Conservation (phyloP, 2,329 filamentous ascomycete species). For the Fusarium ramigenum region DNA sequence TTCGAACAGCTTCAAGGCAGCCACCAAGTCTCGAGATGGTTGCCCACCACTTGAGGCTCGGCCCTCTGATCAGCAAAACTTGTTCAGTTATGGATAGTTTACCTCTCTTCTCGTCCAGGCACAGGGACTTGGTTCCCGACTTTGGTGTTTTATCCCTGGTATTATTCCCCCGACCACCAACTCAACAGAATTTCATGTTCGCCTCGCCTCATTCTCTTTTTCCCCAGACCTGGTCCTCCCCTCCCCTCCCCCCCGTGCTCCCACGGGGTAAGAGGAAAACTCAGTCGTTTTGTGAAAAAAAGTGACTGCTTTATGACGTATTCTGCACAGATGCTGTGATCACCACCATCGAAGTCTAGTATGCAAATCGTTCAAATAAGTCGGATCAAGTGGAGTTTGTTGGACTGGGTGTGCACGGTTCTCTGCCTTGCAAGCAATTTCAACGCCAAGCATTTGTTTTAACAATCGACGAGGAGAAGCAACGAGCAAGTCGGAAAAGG, state of each 20-base stretch:
- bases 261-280: background rate
- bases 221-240: conserved; percentile 1
- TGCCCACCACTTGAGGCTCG: conserved; percentile 33
- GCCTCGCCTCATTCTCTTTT: background rate
- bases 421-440: conserved; percentile 8
- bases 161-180: background rate
- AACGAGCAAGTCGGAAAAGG: background rate
- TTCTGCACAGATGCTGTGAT: conserved; percentile 11
- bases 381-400: conserved; percentile 14
- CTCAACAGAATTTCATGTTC: background rate
- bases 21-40: conserved; percentile 20
- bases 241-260: background rate
- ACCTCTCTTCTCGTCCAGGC: conserved; percentile 26
- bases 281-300: background rate
- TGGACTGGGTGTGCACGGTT: conserved; percentile 25
- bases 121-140: conserved; percentile 21
- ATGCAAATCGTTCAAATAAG: conserved; percentile 33
- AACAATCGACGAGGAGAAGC: background rate
- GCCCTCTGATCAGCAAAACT: conserved; percentile 32
- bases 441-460: conserved; percentile 21
- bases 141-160: conserved; percentile 7
- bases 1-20: conserved; percentile 1
- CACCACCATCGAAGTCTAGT: conserved; percentile 31
- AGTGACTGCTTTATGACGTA: conserved; percentile 35
- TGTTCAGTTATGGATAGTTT: conserved; percentile 33